Conservation (phyloP, 495 filamentous ascomycete genomes). For the Tetracladium setigerum region DNA sequence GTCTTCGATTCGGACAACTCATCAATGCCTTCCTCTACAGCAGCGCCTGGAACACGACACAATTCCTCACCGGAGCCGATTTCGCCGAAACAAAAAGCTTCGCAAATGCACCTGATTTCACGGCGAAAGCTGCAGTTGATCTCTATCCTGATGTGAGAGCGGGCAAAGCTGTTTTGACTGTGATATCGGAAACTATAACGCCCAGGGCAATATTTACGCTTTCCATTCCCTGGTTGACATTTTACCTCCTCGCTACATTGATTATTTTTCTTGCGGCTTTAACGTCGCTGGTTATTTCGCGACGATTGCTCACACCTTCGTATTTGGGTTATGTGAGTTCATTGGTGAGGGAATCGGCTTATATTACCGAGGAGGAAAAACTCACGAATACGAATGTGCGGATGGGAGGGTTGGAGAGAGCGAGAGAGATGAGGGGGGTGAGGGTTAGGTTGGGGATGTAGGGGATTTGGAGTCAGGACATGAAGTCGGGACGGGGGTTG, state of each 20-base stretch:
- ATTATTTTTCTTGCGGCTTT: slow-evolving; percentile 5
- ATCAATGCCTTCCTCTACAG: slow-evolving; percentile 13
- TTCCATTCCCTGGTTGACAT: slow-evolving; percentile 2
- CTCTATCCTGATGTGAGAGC: background rate
- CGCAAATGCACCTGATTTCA: background rate
- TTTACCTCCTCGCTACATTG: slow-evolving; percentile 6
- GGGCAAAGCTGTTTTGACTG: background rate
- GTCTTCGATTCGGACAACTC: slow-evolving; percentile 6
- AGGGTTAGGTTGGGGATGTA: slow-evolving; percentile 13
- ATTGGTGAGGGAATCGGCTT: slow-evolving; percentile 1
- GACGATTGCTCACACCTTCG: background rate
- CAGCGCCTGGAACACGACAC: slow-evolving; percentile 5
- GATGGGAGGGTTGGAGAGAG: slow-evolving; percentile 5
- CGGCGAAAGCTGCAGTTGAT: background rate
- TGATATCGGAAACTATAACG: background rate
- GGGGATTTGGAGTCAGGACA: slow-evolving; percentile 12
- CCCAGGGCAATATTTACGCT: background rate
- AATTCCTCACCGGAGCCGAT: slow-evolving; percentile 3
- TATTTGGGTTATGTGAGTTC: slow-evolving; percentile 10
- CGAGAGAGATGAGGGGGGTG: background rate
- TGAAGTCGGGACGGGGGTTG: slow-evolving; percentile 12
- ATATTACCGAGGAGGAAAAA: background rate
- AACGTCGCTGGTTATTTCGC: slow-evolving; percentile 1
- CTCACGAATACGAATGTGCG: slow-evolving; percentile 8
- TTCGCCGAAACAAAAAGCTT: background rate